Base-by-base conservation (phyloP, 2,329 filamentous ascomycete species). In the Rutstroemia sp. region DNA sequence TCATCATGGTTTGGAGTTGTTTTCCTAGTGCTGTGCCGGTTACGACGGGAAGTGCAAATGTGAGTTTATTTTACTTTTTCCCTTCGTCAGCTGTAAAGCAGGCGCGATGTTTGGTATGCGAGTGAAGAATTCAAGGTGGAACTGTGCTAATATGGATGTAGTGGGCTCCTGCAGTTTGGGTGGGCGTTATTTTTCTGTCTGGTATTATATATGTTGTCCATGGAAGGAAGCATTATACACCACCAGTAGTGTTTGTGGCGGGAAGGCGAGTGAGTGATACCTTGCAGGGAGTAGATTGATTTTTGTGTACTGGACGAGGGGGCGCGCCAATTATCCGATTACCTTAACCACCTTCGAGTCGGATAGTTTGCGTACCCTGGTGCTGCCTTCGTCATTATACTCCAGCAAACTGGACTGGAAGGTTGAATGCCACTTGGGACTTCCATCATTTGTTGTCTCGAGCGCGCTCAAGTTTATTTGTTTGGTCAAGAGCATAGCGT, bases 1-100 rank as follows among this genome's bases (percentile, higher is more conserved):
- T 77, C 45, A 70, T 75, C 4, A 73, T 77, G 54, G 70, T 79
- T 57, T 77, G 79, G 61, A 70, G 71, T 47, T 78, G 78, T 59
- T 80, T 78, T 65, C 79, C 79, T 0, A 62, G 68, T 0, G 56
- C 62, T 2, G 66, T 71, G 38, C 60, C 67, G 1, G 72, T 76
- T 1, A 72, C 67, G 2, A 63, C 70, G 9, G 41, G 5, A n/a
- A 56, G 45, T 56, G 41, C 49, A n/a, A 56, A 56, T 56, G 53
- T 55, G 25, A 44, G 46, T 55, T 37, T 42, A 12, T 48, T 14
- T 48, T 48, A 1, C 25, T 37, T 5, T 12, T 23, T 50, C 14
- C n/a, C 1, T 14, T 12, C 30, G 1, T 30, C 4, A 10, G 23
- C 8, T 10, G 27, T 30, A 4, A 4, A 30, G 27, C 8, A 30